Evolutionary conservation across 1,139 yeast species (phyloP), one percentile per base, ranked within the genome.

Genomic region (Taphrina communis): DNA sequence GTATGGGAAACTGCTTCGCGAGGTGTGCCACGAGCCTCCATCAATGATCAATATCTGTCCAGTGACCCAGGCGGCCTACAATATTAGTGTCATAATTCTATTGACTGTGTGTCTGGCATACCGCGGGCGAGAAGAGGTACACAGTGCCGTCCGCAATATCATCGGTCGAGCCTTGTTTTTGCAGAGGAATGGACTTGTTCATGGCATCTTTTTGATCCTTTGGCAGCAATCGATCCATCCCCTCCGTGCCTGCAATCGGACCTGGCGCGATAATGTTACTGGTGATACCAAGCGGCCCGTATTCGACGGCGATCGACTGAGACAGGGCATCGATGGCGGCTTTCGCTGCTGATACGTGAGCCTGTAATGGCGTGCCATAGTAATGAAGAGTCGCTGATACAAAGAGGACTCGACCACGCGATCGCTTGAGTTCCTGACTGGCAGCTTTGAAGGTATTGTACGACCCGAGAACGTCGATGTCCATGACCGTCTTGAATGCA

Each of bases 241-340:
- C 97, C 77, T 91, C 97, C 0, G 97, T 91, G 25, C 85, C 88
- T 1, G 78, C 89, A 74, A 90, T 90, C 14, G 89, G 87, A 1
- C 97, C 97, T 0, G 97, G 97, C 0, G 97, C 97, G 72, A 92
- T 84, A 76, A 89, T 86, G 77, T 92, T 92, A 65, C 86, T 84
- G 69, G 93, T 83, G 61, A 92, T 84, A 2, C 97, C 97, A 70
- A 89, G 76, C 0, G 97, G 96, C 0, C 97, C 97, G 71, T 90
- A 81, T 78, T 92, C 97, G 31, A 73, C 75, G 17, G 97, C 96
- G 72, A 92, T 78, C 0, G 91, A 88, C 73, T 88, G 86, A 25
- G 92, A 86, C 57, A 92, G 80, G 0, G 97, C 95, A 76, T 93
- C 97, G 46, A 92, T 85, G 25, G 97, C 97, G 0, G 97, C 97